Evolutionary conservation across 2,329 filamentous ascomycete species (phyloP).

Genomic region (Trichocomaceae sp.): DNA sequence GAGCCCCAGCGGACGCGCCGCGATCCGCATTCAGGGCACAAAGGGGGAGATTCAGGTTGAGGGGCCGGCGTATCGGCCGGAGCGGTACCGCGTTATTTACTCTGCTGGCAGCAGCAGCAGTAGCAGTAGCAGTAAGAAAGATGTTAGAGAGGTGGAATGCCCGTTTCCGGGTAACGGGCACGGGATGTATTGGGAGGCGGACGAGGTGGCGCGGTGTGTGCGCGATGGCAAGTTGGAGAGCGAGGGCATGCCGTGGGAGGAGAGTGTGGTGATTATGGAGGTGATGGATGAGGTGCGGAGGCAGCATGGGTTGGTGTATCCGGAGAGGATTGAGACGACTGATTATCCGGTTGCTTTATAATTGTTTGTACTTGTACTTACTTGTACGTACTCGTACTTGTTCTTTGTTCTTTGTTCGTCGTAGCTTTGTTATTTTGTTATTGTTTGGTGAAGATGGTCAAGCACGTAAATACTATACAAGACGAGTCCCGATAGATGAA

Average conservation of each 20-base stretch:
- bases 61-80: conserved; percentile 64
- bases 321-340: conserved; percentile 58
- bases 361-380: conserved; percentile 14
- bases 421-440: no score
- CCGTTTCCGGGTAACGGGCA: conserved; percentile 56
- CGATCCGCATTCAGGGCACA: conserved; percentile 73
- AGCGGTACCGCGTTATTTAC: conserved; percentile 57
- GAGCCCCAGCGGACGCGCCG: conserved; percentile 32
- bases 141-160: conserved; percentile 26
- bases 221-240: conserved; percentile 73
- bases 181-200: conserved; percentile 86
- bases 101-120: neutral
- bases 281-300: conserved; percentile 63
- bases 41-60: conserved; percentile 76
- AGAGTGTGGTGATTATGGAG: conserved; percentile 83
- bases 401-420: no score
- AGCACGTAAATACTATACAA: neutral
- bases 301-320: conserved; percentile 58
- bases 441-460: no score
- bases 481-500: neutral
- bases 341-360: conserved; percentile 46
- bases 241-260: conserved; percentile 60
- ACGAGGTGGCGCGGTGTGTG: conserved; percentile 68
- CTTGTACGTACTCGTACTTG: neutral
- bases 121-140: neutral